phyloP scores from a whole-genome alignment of 2,329 filamentous ascomycete species.

The Penicillium sp. region DNA sequence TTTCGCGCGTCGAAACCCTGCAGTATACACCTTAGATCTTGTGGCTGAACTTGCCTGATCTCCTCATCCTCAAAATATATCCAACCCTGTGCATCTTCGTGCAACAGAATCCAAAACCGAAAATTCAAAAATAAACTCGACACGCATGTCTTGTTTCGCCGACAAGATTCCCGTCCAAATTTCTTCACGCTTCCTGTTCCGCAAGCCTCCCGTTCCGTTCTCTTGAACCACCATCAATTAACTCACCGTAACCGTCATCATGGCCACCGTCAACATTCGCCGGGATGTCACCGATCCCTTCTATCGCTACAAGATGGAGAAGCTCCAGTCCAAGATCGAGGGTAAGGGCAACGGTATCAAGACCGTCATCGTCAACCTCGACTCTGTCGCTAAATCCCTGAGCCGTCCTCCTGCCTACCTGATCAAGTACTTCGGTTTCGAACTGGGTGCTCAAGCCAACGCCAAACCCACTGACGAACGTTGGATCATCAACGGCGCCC shows the following conservation, averaged over 20 bases:
- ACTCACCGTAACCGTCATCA: conserved; percentile 63
- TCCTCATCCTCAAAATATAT: conserved; percentile 35
- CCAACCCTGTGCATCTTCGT: conserved; percentile 30
- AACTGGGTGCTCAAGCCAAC: conserved; percentile 98
- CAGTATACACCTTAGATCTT: conserved; percentile 85
- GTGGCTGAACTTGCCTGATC: conserved; percentile 71
- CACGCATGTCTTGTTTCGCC: conserved; percentile 65
- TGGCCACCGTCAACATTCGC: conserved; percentile 98
- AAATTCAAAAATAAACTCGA: conserved; percentile 29
- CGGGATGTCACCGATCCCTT: conserved; percentile 98
- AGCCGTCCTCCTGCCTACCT: conserved; percentile 91
- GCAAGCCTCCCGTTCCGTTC: conserved; percentile 33
- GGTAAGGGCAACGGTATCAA: conserved; percentile 99
- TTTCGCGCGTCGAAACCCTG: conserved; percentile 95
- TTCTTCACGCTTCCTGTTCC: conserved; percentile 39
- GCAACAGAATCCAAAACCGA: conserved; percentile 10
- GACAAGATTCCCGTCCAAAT: conserved; percentile 50
- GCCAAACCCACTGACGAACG: conserved; percentile 96
- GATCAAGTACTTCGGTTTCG: conserved; percentile 99
- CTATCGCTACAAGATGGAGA: conserved; percentile 99
- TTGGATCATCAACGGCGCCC: conserved; percentile 99
- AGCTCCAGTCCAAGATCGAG: conserved; percentile 97
- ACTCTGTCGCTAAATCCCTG: conserved; percentile 88
- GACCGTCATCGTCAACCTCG: conserved; percentile 95
- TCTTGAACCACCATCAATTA: conserved; percentile 31